These are phyloP conservation scores for Leptographium galeiforme DNA, from an alignment of 2,329 filamentous ascomycete species.

Conservation along the genomic window DNA sequence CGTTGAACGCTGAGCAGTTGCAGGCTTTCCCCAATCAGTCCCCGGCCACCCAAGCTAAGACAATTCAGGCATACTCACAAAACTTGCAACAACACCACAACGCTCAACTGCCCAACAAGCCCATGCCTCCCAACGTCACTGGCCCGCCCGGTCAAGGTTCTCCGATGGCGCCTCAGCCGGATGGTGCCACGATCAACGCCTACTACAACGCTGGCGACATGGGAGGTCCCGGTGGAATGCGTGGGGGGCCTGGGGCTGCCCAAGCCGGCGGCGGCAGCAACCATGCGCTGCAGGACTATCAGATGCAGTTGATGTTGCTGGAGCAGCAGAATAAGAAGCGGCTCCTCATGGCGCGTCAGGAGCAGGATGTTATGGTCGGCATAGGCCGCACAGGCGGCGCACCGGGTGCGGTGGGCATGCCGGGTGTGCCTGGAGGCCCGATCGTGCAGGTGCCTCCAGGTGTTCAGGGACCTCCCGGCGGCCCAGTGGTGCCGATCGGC, in stretches of 20 bases:
- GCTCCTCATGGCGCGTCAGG: conserved; percentile 68
- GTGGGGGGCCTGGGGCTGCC: conserved; percentile 34
- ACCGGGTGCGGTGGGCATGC: not conserved
- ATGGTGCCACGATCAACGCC: conserved; percentile 41
- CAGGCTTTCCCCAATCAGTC: conserved; percentile 42
- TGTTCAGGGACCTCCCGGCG: conserved; percentile 11
- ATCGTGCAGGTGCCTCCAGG: not conserved
- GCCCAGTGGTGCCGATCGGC: conserved; percentile 26
- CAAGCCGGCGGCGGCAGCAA: conserved; percentile 48
- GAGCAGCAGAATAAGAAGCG: conserved; percentile 83
- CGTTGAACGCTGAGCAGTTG: conserved; percentile 61
- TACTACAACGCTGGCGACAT: conserved; percentile 55
- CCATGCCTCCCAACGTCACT: conserved; percentile 58
- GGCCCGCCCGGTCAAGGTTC: conserved; percentile 67
- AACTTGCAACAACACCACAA: conserved; percentile 74
- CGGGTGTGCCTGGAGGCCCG: conserved; percentile 2
- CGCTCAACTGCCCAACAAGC: conserved; percentile 66
- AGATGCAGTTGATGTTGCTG: conserved; percentile 73
- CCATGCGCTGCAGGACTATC: conserved; percentile 73
- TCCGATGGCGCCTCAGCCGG: conserved; percentile 64
- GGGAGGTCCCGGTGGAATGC: conserved; percentile 43
- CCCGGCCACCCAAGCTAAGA: conserved; percentile 60
- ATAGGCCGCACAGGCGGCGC: conserved; percentile 10
- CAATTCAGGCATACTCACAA: conserved; percentile 76
- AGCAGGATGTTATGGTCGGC: conserved; percentile 54